Evolutionary conservation across 129 eudicot species (phyloP).

Genomic region (Flaveria ramosissima): DNA sequence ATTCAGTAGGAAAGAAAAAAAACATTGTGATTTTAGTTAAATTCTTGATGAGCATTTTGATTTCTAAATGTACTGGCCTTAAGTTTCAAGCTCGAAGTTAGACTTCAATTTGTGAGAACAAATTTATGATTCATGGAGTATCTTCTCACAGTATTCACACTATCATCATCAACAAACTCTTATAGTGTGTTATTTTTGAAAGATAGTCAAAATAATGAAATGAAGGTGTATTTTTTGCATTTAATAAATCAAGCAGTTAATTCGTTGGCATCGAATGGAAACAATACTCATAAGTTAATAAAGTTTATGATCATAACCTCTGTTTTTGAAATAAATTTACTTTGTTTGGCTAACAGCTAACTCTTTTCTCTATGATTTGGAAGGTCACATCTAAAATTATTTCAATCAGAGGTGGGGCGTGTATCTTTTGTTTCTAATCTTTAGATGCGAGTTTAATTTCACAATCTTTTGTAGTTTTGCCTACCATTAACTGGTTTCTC

Average conservation of each 20-base stretch:
- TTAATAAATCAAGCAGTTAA: not conserved
- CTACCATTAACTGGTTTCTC: not conserved
- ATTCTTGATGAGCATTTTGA: slow-evolving; percentile 2
- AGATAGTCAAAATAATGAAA: not conserved
- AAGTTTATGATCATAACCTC: not conserved
- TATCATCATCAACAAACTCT: not conserved
- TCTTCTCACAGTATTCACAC: not conserved
- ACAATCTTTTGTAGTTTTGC: not conserved
- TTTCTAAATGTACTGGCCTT: not conserved
- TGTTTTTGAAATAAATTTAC: not conserved
- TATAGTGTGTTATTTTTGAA: not conserved
- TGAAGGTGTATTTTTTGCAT: not conserved
- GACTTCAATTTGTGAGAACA: not conserved
- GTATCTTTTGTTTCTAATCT: too few species aligned
- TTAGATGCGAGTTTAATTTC: not conserved
- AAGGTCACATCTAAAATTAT: not conserved
- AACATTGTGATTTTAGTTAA: not conserved
- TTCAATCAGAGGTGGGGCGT: too few species aligned
- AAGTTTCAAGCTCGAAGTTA: not conserved
- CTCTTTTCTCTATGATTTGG: not conserved
- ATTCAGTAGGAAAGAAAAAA: not conserved
- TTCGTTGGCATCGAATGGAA: not conserved
- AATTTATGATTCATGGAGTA: not conserved
- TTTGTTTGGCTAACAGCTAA: not conserved
- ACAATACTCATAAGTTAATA: not conserved